Evolutionary conservation across 371 early-diverging fungal species (phyloP).

Genomic region (Lichtheimia ramosa): DNA sequence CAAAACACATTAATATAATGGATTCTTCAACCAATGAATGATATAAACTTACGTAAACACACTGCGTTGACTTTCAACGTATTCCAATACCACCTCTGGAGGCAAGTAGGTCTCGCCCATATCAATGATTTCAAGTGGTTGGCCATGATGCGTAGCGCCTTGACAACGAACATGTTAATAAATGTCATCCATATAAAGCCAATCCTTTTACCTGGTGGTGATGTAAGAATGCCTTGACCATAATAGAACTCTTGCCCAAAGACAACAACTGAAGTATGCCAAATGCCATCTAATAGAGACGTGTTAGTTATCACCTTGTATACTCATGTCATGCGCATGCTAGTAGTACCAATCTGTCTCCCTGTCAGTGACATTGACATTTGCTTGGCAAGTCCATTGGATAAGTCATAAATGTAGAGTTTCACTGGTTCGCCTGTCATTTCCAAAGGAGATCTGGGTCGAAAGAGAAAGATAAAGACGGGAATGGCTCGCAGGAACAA

Average conservation of each 20-base stretch:
- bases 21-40: too few species aligned
- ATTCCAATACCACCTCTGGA: constrained; percentile 77
- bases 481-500: constrained; percentile 1
- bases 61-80: constrained; percentile 65
- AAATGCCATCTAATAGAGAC: constrained; percentile 64
- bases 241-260: constrained; percentile 87
- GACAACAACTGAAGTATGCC: constrained; percentile 92
- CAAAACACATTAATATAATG: background rate
- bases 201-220: constrained; percentile 44
- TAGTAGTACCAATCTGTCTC: constrained; percentile 59
- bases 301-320: background rate
- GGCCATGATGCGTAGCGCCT: constrained; percentile 74
- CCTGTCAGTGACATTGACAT: constrained; percentile 68
- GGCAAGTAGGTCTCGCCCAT: constrained; percentile 86
- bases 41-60: constrained; percentile 54
- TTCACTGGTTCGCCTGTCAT: constrained; percentile 50
- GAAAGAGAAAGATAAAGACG: background rate
- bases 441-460: background rate
- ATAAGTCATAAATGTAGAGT: constrained; percentile 79
- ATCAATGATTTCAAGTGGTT: constrained; percentile 66
- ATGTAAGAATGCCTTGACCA: constrained; percentile 71
- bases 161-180: background rate
- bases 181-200: background rate
- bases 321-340: too few species aligned
- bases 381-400: constrained; percentile 68